Percentiles rank a stretch among this genome's conserved stretches.
Evolutionary conservation across 179 eudicot genomes (phyloP).

Genomic region (Spergularia azorica): DNA sequence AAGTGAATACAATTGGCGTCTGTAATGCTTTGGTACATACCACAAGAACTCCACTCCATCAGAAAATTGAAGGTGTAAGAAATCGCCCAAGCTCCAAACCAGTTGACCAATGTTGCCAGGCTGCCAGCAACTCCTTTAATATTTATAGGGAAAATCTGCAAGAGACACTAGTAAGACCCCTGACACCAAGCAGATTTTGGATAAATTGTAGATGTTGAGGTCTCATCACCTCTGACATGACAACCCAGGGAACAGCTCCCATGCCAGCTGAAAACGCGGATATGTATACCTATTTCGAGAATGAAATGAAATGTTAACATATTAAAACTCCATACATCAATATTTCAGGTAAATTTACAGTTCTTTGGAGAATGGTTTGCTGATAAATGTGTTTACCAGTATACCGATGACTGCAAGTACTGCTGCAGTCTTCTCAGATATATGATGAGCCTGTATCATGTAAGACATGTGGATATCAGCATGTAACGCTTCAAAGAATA

Average conservation of each 20-base stretch:
- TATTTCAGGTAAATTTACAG: not conserved
- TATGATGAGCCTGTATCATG: conserved; percentile 26
- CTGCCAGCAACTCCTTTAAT: conserved; percentile 90
- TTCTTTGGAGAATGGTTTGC: not conserved
- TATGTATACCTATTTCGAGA: conserved; percentile 38
- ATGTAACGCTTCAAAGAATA: not conserved
- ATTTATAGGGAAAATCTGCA: conserved; percentile 85
- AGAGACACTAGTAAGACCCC: not conserved
- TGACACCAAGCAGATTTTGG: not conserved
- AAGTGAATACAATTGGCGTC: not conserved
- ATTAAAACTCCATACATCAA: not conserved
- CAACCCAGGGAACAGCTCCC: conserved; percentile 92
- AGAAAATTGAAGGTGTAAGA: conserved; percentile 88
- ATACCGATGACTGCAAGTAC: conserved; percentile 43
- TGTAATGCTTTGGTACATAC: conserved; percentile 35
- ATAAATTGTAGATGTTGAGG: not conserved
- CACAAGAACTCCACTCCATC: conserved; percentile 86
- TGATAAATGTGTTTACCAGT: conserved; percentile 29
- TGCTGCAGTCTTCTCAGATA: conserved; percentile 35
- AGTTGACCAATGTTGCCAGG: conserved; percentile 81
- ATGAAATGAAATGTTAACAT: not conserved
- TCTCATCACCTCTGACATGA: conserved; percentile 81
- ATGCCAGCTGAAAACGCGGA: conserved; percentile 68
- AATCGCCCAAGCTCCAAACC: conserved; percentile 91
- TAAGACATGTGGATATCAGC: not conserved